Evolutionary conservation across 495 filamentous ascomycete genomes (phyloP), one percentile per base, ranked within the genome.

Genomic region (Neurospora discreta): DNA sequence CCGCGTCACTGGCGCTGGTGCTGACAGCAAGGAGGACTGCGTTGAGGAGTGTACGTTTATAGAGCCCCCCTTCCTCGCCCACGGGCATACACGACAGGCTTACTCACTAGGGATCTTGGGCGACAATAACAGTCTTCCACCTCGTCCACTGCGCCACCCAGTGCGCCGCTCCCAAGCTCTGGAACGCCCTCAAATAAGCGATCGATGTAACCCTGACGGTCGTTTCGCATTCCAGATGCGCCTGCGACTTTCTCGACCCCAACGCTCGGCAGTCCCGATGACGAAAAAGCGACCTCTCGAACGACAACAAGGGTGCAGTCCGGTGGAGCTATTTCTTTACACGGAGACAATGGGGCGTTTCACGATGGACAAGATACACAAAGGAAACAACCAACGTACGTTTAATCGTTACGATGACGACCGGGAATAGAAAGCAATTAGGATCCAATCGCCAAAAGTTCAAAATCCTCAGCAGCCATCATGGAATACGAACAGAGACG

Each of bases 161-260:
- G 80, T 98, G 95, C 80, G 95, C 95, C 70, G 96, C 95, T 46
- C 96, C 95, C 76, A 97, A 96, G 90, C 90, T 99, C 79, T 99
- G 91, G 87, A 87, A 89, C 72, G 80, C 87, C 78, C 90, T 98
- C 79, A 97, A 96, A 86, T 99, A 94, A 87, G 84, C 52, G 52
- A 65, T 65, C 52, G 52, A 65, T 33, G 26, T 65, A 5, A 5
- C 52, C 52, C 33, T 36, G 70, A 44, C 36, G 39, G 39, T 65
- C 52, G 52, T 65, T 65, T 36, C 52, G 52, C 52, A 65, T 18
- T 65, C 52, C 26, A 33, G 52, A 65, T 65, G 52, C 52, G 26
- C 6, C 52, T 65, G 52, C 26, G 52, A 65, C 52, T 65, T 65
- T 65, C 52, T 36, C 33, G 26, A 65, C 52, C 52, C 52, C 52